phyloP scores from a whole-genome alignment of 805 yeast species.

The Kuraishia hungarica region DNA sequence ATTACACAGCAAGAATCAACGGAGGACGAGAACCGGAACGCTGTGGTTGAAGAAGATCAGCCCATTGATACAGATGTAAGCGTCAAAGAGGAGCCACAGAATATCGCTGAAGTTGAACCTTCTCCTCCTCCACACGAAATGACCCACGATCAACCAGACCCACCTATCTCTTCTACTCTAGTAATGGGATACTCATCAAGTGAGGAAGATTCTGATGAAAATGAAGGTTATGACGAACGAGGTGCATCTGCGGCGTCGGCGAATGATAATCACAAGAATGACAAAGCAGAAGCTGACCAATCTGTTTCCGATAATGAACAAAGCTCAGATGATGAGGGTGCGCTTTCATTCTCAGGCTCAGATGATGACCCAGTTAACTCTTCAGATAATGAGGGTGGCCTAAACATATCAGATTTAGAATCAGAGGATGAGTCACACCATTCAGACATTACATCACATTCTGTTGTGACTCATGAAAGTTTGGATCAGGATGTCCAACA shows the following conservation, averaged over 20 bases:
- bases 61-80: background rate
- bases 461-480: background rate
- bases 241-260: too few relatives aligned
- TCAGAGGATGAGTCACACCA: background rate
- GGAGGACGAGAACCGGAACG: background rate
- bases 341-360: background rate
- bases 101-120: background rate
- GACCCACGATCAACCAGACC: background rate
- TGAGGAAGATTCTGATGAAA: slow-evolving; percentile 8
- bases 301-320: background rate
- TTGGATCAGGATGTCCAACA: background rate
- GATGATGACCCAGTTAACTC: background rate
- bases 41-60: background rate
- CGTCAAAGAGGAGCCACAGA: background rate
- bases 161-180: background rate
- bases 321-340: slow-evolving; percentile 1
- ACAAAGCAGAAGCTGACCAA: background rate
- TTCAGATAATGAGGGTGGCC: background rate
- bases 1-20: slow-evolving; percentile 6
- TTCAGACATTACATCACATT: background rate
- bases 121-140: background rate
- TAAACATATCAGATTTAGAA: background rate
- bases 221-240: background rate
- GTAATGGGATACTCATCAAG: background rate
- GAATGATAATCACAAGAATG: background rate